Evolutionary conservation across 2,329 filamentous ascomycete genomes (phyloP).

Genomic region (Epichloe sp.): DNA sequence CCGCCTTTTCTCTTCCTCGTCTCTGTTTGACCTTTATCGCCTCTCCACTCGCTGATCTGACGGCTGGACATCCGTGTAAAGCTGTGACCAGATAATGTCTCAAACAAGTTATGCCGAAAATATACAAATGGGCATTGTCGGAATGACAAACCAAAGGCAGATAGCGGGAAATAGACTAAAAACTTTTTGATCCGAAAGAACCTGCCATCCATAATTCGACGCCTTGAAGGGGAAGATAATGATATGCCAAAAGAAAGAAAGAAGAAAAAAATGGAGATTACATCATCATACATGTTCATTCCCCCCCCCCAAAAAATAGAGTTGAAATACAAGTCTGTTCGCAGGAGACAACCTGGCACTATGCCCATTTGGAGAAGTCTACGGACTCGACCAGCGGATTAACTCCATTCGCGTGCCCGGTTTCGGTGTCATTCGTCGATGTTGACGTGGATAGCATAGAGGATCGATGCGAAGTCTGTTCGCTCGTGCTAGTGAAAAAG

Average conservation of each 20-base stretch:
- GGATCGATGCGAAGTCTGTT: slow-evolving; percentile 43
- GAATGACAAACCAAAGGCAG: neutral
- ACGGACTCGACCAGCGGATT: slow-evolving; percentile 24
- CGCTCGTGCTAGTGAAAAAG: slow-evolving; percentile 45
- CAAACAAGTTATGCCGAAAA: slow-evolving; percentile 1
- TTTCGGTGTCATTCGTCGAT: slow-evolving; percentile 42
- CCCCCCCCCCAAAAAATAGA: neutral
- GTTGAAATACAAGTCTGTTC: neutral
- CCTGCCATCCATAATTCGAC: neutral
- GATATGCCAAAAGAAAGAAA: neutral
- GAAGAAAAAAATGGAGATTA: neutral
- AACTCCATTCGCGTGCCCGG: slow-evolving; percentile 18
- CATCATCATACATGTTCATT: slow-evolving; percentile 1
- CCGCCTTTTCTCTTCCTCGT: neutral
- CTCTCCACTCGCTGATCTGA: neutral
- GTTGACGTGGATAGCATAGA: slow-evolving; percentile 41
- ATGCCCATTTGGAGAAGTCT: slow-evolving; percentile 28
- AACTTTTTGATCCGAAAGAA: slow-evolving; percentile 1
- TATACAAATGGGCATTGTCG: neutral
- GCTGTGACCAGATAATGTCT: neutral
- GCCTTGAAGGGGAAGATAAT: neutral
- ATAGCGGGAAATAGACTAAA: neutral
- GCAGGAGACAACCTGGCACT: neutral
- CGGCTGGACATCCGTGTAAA: neutral
- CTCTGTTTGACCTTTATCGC: neutral